Evolutionary conservation across 768 basidiomycete genomes (phyloP), one percentile per base, ranked within the genome.

Genomic region (Leccinum imitatum): DNA sequence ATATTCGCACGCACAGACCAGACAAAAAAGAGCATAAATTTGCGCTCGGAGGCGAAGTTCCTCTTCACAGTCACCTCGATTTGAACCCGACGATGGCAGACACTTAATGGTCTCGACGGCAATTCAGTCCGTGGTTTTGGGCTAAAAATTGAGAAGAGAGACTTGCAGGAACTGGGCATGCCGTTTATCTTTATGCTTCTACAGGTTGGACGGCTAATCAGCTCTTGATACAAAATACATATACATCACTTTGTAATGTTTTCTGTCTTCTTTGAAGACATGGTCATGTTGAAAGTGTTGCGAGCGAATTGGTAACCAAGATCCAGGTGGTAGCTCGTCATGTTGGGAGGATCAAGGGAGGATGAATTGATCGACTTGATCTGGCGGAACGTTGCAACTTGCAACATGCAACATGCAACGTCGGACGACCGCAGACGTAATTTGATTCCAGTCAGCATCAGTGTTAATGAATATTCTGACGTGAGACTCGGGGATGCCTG

Each of bases 121-220:
- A 60, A 62, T 66, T 59, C 61, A 56, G 30, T 37, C 46, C 11
- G 52, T 55, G 63, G 62, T 52, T 31, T 59, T 30, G 52, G 8
- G 60, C 62, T 70, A 72, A 27, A 61, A 62, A 70, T 74, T 79
- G 85, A 84, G 84, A 67, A 86, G 78, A 86, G 62, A 79, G 27
- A 44, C 59, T 44, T 59, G 60, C 83, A 79, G 67, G 77, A 77
- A 75, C 86, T 89, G 87, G 87, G 87, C 87, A 87, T 88, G 85
- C 81, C 84, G 80, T 83, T 80, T 77, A 71, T 81, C 80, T 68
- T 68, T 60, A 68, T 31, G 27, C 50, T 65, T 62, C 68, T 64
- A 82, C 73, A 74, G 84, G 78, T 79, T 69, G 75, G 69, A 78
- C 79, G 87, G 85, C 80, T 83, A 89, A 89, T 89, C 87, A 87